Conservation (phyloP, 805 yeast genomes). For the Candida pini region DNA sequence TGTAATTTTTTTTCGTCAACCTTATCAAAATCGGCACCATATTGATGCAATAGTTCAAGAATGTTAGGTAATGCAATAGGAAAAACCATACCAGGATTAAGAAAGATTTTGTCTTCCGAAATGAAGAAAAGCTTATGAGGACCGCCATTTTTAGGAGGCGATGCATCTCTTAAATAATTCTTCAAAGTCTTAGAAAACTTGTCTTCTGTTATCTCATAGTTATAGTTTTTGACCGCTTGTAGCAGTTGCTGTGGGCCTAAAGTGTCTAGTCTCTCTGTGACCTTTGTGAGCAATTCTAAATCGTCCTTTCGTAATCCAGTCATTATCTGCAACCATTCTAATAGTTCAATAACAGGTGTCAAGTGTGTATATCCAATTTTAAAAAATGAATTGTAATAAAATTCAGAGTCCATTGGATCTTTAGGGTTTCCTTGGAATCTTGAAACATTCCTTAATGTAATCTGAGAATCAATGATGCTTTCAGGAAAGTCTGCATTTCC, state of each 20-base stretch:
- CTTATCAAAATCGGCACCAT: conserved; percentile 75
- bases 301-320: conserved; percentile 48
- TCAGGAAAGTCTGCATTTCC: conserved; percentile 30
- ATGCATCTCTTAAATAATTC: conserved; percentile 34
- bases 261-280: conserved; percentile 45
- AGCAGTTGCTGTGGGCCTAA: conserved; percentile 67
- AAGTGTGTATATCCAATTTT: conserved; percentile 63
- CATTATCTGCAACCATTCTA: conserved; percentile 89
- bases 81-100: conserved; percentile 48
- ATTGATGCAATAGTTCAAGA: conserved; percentile 63
- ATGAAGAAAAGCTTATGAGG: conserved; percentile 19
- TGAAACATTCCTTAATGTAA: conserved; percentile 23
- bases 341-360: conserved; percentile 66
- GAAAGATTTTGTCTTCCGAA: conserved; percentile 30
- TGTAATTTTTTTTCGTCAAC: conserved; percentile 46
- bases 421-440: conserved; percentile 24
- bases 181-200: conserved; percentile 53
- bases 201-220: conserved; percentile 77
- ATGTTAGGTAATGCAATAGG: conserved; percentile 67
- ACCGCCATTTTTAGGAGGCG: conserved; percentile 8
- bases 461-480: conserved; percentile 19
- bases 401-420: conserved; percentile 45
- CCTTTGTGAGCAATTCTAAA: conserved; percentile 54
- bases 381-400: conserved; percentile 60
- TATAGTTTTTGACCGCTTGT: conserved; percentile 67